Percentiles rank a stretch among this genome's conserved stretches.
phyloP scores from a whole-genome alignment of 129 eudicot species.

The Artemisia argyi region DNA sequence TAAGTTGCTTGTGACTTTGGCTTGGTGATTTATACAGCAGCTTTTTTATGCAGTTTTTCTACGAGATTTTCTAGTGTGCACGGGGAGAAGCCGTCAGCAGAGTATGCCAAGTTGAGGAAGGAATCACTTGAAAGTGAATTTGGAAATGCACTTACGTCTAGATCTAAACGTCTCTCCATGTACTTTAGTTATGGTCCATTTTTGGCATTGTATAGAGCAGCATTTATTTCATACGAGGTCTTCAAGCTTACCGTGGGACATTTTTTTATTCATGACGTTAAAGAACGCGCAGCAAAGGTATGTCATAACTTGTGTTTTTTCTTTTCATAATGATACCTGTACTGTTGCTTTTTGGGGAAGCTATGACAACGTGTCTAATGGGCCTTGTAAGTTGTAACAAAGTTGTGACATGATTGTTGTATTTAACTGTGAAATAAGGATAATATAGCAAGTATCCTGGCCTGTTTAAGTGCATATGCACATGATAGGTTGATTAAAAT shows the following conservation, averaged over 20 bases:
- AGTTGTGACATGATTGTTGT: background rate
- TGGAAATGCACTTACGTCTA: slow-evolving; percentile 66
- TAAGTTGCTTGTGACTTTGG: background rate
- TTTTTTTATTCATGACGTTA: slow-evolving; percentile 69
- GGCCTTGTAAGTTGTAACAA: background rate
- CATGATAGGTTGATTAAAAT: too few relatives aligned
- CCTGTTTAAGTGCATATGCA: background rate
- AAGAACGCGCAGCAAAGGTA: slow-evolving; percentile 76
- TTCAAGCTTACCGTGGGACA: slow-evolving; percentile 75
- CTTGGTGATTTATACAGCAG: background rate
- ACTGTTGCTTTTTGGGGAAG: background rate
- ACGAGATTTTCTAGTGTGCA: slow-evolving; percentile 78
- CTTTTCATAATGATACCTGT: background rate
- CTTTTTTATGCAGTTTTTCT: slow-evolving; percentile 59
- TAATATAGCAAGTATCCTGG: background rate
- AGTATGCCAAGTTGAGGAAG: slow-evolving; percentile 87
- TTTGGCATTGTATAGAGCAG: slow-evolving; percentile 92
- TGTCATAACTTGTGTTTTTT: background rate
- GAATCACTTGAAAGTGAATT: slow-evolving; percentile 89
- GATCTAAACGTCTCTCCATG: slow-evolving; percentile 65
- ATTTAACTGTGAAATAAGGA: background rate
- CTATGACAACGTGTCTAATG: background rate
- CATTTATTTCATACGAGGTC: slow-evolving; percentile 75
- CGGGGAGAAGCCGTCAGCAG: slow-evolving; percentile 89
- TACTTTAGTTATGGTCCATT: slow-evolving; percentile 87